Conservation (phyloP, 2,329 filamentous ascomycete species). For the Lecanosticta acicola region DNA sequence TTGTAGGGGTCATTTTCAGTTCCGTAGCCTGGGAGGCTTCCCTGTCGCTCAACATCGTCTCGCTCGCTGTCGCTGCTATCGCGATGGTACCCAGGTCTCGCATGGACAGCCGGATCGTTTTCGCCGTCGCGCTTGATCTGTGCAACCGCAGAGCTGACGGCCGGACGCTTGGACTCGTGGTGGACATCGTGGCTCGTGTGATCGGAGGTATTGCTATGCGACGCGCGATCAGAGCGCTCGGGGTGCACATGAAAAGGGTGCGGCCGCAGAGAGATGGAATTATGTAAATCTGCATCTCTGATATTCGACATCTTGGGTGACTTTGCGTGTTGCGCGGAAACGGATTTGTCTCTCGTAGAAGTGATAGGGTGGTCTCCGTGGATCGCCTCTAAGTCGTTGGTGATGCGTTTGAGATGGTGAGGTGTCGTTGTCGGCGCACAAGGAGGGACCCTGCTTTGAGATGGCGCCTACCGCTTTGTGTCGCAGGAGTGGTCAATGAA, state of each 20-base stretch:
- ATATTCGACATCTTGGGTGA: constrained; percentile 19
- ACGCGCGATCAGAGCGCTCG: constrained; percentile 28
- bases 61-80: constrained; percentile 25
- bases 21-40: constrained; percentile 52
- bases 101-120: constrained; percentile 17
- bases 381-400: no score
- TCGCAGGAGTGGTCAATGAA: no score
- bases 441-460: no score
- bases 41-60: constrained; percentile 42
- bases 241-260: constrained; percentile 38
- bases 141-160: constrained; percentile 28
- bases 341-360: no score
- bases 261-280: constrained; percentile 45
- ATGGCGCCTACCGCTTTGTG: no score
- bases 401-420: no score
- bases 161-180: constrained; percentile 20
- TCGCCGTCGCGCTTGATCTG: constrained; percentile 37
- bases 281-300: constrained; percentile 43
- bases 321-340: no score
- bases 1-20: constrained; percentile 73
- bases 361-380: no score
- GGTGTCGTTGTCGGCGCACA: no score
- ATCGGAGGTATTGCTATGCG: constrained; percentile 17
- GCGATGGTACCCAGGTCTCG: constrained; percentile 30
- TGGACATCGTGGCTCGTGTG: constrained; percentile 22